These are phyloP conservation scores for Saprolegnia parasitica DNA, from an alignment of 352 stramenopile species.

Conservation along the genomic window DNA sequence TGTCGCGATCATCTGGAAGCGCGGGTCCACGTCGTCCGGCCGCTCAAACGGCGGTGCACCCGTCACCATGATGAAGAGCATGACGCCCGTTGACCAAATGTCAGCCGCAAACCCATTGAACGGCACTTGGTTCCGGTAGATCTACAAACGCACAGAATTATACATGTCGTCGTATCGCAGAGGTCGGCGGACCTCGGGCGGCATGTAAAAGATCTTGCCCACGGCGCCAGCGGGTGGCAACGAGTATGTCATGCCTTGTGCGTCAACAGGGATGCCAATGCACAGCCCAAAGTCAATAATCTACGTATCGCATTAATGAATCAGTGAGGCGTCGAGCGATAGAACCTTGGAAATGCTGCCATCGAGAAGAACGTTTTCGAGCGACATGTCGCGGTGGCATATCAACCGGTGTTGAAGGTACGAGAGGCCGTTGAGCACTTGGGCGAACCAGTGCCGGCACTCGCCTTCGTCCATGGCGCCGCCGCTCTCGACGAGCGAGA, in stretches of 20 bases:
- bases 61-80: constrained; percentile 94
- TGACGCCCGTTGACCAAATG: constrained; percentile 92
- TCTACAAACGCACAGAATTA: constrained; percentile 35
- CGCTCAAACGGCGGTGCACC: constrained; percentile 89
- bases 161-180: constrained; percentile 2
- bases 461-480: constrained; percentile 72
- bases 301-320: constrained; percentile 32
- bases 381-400: constrained; percentile 84
- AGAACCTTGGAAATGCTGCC: constrained; percentile 75
- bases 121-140: constrained; percentile 84
- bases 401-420: constrained; percentile 83
- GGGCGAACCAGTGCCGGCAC: constrained; percentile 78
- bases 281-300: constrained; percentile 85
- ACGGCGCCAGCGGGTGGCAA: constrained; percentile 70
- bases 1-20: constrained; percentile 81
- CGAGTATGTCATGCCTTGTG: constrained; percentile 82
- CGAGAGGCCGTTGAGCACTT: constrained; percentile 70
- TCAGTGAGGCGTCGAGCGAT: not conserved
- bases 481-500: constrained; percentile 76
- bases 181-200: constrained; percentile 51
- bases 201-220: constrained; percentile 89
- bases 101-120: constrained; percentile 91
- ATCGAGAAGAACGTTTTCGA: constrained; percentile 83
- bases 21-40: constrained; percentile 74
- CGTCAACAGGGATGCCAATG: constrained; percentile 79